A percentile compares a stretch with the other conserved stretches of the same genome.
Evolutionary conservation across 345 rosid genomes (phyloP).

Genomic region (Eutrema yunnanense): DNA sequence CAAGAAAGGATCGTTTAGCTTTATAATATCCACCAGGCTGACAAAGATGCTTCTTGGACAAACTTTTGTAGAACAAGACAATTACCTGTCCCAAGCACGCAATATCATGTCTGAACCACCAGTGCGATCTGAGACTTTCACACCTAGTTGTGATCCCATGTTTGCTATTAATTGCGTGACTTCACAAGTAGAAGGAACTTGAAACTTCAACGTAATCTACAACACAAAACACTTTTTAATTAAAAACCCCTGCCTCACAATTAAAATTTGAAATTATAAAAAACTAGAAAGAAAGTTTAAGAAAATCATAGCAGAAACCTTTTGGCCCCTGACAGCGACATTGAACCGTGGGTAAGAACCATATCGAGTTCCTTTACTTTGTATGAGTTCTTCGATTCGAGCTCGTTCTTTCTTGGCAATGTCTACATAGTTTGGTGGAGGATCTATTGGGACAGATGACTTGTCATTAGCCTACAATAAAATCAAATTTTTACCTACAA

Average conservation of each 20-base stretch:
- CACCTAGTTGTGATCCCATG: constrained; percentile 74
- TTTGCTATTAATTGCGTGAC: constrained; percentile 67
- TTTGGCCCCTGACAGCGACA: constrained; percentile 83
- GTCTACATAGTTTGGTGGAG: constrained; percentile 43
- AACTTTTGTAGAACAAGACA: background rate
- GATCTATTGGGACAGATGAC: constrained; percentile 39
- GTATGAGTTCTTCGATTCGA: constrained; percentile 57
- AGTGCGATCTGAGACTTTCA: constrained; percentile 57
- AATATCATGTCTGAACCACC: constrained; percentile 75
- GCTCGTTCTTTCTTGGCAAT: constrained; percentile 66
- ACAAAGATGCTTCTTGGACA: background rate
- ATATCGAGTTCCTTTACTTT: constrained; percentile 43
- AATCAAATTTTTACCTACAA: background rate
- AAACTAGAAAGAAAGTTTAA: background rate
- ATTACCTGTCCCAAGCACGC: constrained; percentile 94
- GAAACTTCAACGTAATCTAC: constrained; percentile 79
- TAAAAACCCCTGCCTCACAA: background rate
- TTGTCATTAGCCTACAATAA: constrained; percentile 35
- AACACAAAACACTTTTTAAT: constrained; percentile 6
- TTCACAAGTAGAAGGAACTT: constrained; percentile 70
- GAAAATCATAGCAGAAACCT: constrained; percentile 40
- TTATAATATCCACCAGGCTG: background rate
- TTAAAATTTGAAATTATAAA: background rate
- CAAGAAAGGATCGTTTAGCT: background rate
- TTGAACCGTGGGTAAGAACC: constrained; percentile 68